Evolutionary conservation across 2,329 filamentous ascomycete genomes (phyloP).

Genomic region (Botrytis aclada): DNA sequence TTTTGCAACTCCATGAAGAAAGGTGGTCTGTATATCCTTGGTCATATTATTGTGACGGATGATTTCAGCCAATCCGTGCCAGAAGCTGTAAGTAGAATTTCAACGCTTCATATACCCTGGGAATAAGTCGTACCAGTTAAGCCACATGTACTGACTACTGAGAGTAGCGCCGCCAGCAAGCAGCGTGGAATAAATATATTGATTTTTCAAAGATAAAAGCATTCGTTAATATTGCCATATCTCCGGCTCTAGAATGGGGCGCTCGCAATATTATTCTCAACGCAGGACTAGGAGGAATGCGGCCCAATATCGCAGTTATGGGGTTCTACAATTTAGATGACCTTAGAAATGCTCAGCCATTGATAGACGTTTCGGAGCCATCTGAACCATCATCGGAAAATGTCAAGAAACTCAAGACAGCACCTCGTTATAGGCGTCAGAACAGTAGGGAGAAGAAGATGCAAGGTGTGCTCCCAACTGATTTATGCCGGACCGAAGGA

Average conservation of each 20-base stretch:
- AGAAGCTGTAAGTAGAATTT: slow-evolving; percentile 52
- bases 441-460: slow-evolving; percentile 56
- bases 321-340: slow-evolving; percentile 81
- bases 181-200: slow-evolving; percentile 78
- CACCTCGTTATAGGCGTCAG: slow-evolving; percentile 41
- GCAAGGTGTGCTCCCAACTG: slow-evolving; percentile 62
- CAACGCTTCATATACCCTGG: not conserved
- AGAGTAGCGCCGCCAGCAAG: slow-evolving; percentile 64
- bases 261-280: slow-evolving; percentile 78
- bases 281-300: slow-evolving; percentile 81
- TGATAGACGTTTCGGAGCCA: slow-evolving; percentile 54
- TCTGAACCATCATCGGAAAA: slow-evolving; percentile 39
- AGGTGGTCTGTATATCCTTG: slow-evolving; percentile 75
- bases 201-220: slow-evolving; percentile 85
- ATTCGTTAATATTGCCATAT: slow-evolving; percentile 83
- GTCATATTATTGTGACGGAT: slow-evolving; percentile 82
- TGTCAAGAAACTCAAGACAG: slow-evolving; percentile 19
- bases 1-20: slow-evolving; percentile 93
- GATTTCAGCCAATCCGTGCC: slow-evolving; percentile 77
- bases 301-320: slow-evolving; percentile 80
- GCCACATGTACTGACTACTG: not conserved
- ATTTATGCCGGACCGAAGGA: slow-evolving; percentile 63
- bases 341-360: slow-evolving; percentile 57
- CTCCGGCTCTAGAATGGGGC: slow-evolving; percentile 80
- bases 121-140: not conserved